Percentiles rank a stretch among this genome's conserved stretches.
Evolutionary conservation across 2,329 filamentous ascomycete genomes (phyloP).

Genomic region (Monosporascus ibericus): DNA sequence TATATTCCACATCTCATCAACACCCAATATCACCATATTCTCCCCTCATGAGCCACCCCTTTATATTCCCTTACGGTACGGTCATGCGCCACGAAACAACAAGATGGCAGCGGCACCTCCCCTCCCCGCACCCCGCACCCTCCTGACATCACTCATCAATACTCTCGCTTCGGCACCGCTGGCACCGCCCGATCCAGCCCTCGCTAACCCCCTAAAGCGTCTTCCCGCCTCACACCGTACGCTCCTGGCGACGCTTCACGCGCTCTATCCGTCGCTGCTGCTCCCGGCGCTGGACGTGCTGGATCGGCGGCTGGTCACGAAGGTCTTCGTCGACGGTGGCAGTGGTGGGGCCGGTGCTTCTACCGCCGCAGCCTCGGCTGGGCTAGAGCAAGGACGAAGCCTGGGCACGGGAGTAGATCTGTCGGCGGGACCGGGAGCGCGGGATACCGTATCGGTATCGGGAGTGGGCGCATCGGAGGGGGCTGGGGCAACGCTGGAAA

Average conservation of each 20-base stretch:
- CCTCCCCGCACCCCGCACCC: conserved; percentile 33
- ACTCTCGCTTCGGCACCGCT: conserved; percentile 25
- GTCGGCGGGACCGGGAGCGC: not conserved
- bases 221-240: conserved; percentile 37
- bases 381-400: not conserved
- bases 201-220: conserved; percentile 28
- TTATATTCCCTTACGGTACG: no score
- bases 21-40: no score
- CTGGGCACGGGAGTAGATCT: not conserved
- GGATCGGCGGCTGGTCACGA: conserved; percentile 67
- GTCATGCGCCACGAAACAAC: not conserved
- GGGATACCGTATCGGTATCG: no score
- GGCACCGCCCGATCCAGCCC: not conserved
- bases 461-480: no score
- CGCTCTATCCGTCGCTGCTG: conserved; percentile 73
- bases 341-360: not conserved
- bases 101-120: conserved; percentile 8
- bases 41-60: no score
- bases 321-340: conserved; percentile 31
- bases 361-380: not conserved
- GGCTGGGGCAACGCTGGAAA: not conserved
- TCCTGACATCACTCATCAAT: conserved; percentile 45
- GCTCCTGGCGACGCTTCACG: conserved; percentile 73
- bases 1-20: no score
- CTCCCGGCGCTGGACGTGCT: conserved; percentile 84